Base-by-base conservation (phyloP, 164 flowering plant species). In the Berberis vulgaris region DNA sequence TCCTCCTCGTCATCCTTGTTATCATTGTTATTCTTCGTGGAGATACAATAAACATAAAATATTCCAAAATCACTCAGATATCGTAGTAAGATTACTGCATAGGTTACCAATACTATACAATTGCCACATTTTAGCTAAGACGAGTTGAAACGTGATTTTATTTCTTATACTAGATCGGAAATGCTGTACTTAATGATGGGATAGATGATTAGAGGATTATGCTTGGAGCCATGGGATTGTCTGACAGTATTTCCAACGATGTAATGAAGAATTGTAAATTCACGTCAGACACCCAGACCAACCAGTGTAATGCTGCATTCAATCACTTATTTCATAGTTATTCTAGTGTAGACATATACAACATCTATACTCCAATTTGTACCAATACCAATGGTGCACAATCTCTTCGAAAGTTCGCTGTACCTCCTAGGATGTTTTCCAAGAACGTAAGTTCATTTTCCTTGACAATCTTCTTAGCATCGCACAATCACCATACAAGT, bases 211-310 rank as follows among this genome's bases (percentile, higher is more conserved):
- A 47, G 54, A 81, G 9, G 88, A 86, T 11, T 84, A 72, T 58
- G 86, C 87, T 1, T 86, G 92, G 88, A 81, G 79, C 47, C 92
- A 86, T 10, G 86, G 86, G 0, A 71, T 86, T 10, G 83, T 86
- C 92, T 0, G 92, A 86, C 64, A 64, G 78, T 41, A 71, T 82
- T 6, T 69, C 83, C 69, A 45, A 63, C 12, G 67, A 12, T 41
- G 62, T 86, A 7, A 43, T 60, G 13, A 77, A 68, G 70, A 77
- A 79, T 39, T 86, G 92, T 56, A 69, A 71, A 61, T 75, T 81
- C 61, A 65, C 49, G 52, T 55, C 1, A 1, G 70, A 60, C 2
- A 69, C 61, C 53, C 66, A 59, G 45, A 67, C 82, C 1, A 39
- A 1, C 0, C 11, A 11, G 2, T 83, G 91, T 63, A 2, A 0